Base-by-base conservation (phyloP, 2,329 filamentous ascomycete species). In the Penicillium sp. region DNA sequence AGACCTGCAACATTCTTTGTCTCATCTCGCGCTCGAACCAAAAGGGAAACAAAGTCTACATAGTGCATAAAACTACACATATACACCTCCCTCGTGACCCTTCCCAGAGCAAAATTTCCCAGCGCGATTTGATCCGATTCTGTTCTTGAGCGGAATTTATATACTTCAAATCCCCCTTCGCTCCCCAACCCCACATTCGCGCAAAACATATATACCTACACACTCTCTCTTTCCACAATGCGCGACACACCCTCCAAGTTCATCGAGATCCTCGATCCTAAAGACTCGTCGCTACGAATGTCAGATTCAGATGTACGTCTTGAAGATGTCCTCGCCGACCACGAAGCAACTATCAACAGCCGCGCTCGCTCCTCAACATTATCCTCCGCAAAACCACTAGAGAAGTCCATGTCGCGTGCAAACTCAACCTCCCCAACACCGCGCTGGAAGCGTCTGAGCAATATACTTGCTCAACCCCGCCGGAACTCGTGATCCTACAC, bases 291-390 rank as follows among this genome's bases (percentile, higher is more conserved):
- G 29, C 61, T 32, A 7, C 68, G 67, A 48, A 68, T 72, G 30
- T 74, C 73, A 41, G 67, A 73, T 50, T 71, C 67, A 18, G 74
- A 76, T 51, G 74, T 76, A 44, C 71, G 71, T 7, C 70, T 77
- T 2, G 74, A 76, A 55, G 74, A 77, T 46, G 73, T 77, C 55
- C 68, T 77, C 16, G 74, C 71, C 53, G 68, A 71, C 45, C 69
- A 74, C 48, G 69, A 75, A 62, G 70, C 72, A 43, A 62, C 47
- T 18, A 42, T 69, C 56, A 59, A 68, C 62, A 62, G 66, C 57
- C 63, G 73, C 48, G 64, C 67, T 18, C 65, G 71, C 53, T 71
- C 72, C 38, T 69, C 71, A 13, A 69, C 74, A 35, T 61, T 70
- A 52, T 70, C 66, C 11, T 75, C 71, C 23, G 62, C 62, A 40